A percentile compares a stretch with the other conserved stretches of the same genome.
These are phyloP conservation scores for Priceomyces medius DNA, from an alignment of 805 yeast genomes.

Conservation along the genomic window DNA sequence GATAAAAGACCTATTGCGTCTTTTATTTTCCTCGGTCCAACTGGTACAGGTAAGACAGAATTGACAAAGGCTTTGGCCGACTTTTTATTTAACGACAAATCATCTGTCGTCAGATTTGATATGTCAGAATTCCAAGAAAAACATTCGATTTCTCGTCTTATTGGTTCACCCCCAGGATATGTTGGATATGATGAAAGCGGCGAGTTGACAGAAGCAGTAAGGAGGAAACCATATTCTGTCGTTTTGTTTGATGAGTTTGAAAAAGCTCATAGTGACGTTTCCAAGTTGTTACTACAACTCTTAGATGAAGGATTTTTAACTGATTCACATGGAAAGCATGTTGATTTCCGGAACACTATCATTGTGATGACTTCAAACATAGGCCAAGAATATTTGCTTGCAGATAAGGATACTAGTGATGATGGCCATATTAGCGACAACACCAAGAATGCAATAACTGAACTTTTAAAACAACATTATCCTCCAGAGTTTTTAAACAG, in stretches of 20 bases:
- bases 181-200: constrained; percentile 97
- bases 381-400: constrained; percentile 84
- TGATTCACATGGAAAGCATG: constrained; percentile 91
- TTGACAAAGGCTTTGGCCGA: constrained; percentile 90
- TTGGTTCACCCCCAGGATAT: constrained; percentile 98
- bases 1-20: constrained; percentile 95
- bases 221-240: constrained; percentile 92
- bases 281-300: constrained; percentile 86
- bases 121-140: constrained; percentile 98
- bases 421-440: constrained; percentile 57
- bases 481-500: constrained; percentile 97
- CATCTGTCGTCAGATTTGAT: constrained; percentile 86
- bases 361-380: constrained; percentile 96
- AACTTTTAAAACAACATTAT: constrained; percentile 67
- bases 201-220: constrained; percentile 92
- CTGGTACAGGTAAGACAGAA: constrained; percentile 98
- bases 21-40: constrained; percentile 95
- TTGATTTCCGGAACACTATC: constrained; percentile 91
- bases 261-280: constrained; percentile 95
- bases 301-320: constrained; percentile 93
- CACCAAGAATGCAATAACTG: constrained; percentile 59
- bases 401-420: constrained; percentile 58
- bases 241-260: constrained; percentile 94
- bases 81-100: constrained; percentile 85
- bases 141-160: constrained; percentile 83